These are phyloP conservation scores for Megacollybia platyphylla DNA, from an alignment of 1,284 basidiomycete species.

Conservation along the genomic window DNA sequence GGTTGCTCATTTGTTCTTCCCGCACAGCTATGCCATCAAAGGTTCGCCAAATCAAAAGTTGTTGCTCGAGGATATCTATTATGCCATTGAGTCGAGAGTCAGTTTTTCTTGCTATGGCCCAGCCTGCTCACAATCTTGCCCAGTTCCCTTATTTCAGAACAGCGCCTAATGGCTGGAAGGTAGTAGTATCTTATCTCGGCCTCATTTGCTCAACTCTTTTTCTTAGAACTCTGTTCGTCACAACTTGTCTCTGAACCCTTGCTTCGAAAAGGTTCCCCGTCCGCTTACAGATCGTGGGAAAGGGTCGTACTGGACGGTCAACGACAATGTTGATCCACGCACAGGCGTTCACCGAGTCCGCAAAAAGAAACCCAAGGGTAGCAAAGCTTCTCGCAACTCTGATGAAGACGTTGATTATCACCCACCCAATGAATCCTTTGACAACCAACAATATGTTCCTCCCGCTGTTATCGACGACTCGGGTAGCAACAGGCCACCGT, in stretches of 20 bases:
- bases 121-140: slow-evolving; percentile 7
- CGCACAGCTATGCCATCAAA: slow-evolving; percentile 68
- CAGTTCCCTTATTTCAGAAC: slow-evolving; percentile 78
- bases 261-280: slow-evolving; percentile 84
- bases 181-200: slow-evolving; percentile 49
- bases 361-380: slow-evolving; percentile 63
- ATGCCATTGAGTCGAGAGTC: slow-evolving; percentile 75
- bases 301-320: slow-evolving; percentile 81
- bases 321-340: slow-evolving; percentile 75
- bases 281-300: slow-evolving; percentile 82
- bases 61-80: slow-evolving; percentile 75
- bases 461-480: slow-evolving; percentile 46
- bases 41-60: slow-evolving; percentile 75
- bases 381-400: slow-evolving; percentile 27
- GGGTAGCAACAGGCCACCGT: slow-evolving; percentile 37
- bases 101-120: slow-evolving; percentile 12
- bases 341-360: slow-evolving; percentile 75
- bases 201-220: slow-evolving; percentile 21
- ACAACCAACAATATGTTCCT: slow-evolving; percentile 42
- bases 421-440: slow-evolving; percentile 33
- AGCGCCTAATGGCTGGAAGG: slow-evolving; percentile 78
- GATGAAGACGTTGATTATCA: slow-evolving; percentile 54
- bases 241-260: slow-evolving; percentile 87
- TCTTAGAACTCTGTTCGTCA: slow-evolving; percentile 86
- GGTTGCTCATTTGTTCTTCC: slow-evolving; percentile 4